A percentile compares a stretch with the other conserved stretches of the same genome.
phyloP scores from a whole-genome alignment of 306 rosid species.

The Purshia tridentata region DNA sequence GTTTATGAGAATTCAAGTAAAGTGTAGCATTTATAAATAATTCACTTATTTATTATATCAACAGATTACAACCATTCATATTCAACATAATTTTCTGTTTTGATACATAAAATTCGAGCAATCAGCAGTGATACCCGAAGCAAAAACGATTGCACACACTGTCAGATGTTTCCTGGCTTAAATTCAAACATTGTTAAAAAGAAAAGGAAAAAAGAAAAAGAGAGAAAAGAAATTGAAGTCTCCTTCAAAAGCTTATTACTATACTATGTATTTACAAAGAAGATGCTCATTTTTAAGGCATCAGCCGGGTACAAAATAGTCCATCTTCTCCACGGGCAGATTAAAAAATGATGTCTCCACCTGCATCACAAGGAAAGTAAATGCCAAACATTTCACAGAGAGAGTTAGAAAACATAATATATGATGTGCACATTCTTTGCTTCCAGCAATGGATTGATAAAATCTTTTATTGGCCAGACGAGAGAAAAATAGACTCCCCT shows the following conservation, averaged over 20 bases:
- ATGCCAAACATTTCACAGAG: slow-evolving; percentile 2
- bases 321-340: slow-evolving; percentile 94
- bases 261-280: slow-evolving; percentile 44
- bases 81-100: background rate
- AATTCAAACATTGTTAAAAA: slow-evolving; percentile 2
- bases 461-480: background rate
- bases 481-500: background rate
- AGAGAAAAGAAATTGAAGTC: slow-evolving; percentile 13
- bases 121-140: background rate
- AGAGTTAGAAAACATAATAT: background rate
- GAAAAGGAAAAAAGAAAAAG: background rate
- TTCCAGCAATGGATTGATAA: background rate
- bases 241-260: slow-evolving; percentile 4
- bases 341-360: slow-evolving; percentile 80
- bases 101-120: slow-evolving; percentile 4
- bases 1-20: no score
- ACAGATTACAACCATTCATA: slow-evolving; percentile 3
- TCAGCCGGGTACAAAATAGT: slow-evolving; percentile 83
- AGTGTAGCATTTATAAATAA: background rate
- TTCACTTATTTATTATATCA: background rate
- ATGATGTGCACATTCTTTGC: background rate
- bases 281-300: slow-evolving; percentile 7
- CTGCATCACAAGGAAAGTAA: slow-evolving; percentile 33
- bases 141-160: background rate
- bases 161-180: background rate